Percentiles rank a stretch among this genome's conserved stretches.
phyloP scores from a whole-genome alignment of 306 rosid genomes.

The Neltuma alba region DNA sequence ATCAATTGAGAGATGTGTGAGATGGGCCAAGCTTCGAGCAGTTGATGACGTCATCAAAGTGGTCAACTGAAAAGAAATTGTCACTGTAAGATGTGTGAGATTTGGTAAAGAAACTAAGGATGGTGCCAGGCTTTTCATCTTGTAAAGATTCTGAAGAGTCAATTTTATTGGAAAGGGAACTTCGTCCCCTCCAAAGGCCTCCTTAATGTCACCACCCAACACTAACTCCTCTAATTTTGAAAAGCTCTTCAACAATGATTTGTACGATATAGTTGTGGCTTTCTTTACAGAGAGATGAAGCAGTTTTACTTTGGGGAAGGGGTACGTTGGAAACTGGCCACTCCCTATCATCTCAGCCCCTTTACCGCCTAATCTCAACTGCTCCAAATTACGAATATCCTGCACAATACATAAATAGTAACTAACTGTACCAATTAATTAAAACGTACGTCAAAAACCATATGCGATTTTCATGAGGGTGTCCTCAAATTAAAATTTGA shows the following conservation, averaged over 20 bases:
- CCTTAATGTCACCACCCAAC: background rate
- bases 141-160: fast-evolving
- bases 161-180: background rate
- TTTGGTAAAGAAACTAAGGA: background rate
- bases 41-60: background rate
- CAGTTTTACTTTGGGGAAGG: background rate
- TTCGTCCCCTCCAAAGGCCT: background rate
- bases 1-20: background rate
- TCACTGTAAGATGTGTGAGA: background rate
- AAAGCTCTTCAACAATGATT: background rate
- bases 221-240: background rate
- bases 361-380: background rate
- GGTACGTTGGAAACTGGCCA: background rate
- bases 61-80: fast-evolving
- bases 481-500: background rate
- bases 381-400: background rate
- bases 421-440: background rate
- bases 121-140: background rate
- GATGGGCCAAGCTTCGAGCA: background rate
- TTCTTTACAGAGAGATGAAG: background rate
- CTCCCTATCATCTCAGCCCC: background rate
- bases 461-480: background rate
- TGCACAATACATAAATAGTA: background rate
- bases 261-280: fast-evolving
- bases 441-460: background rate